phyloP scores from a whole-genome alignment of 1,139 yeast species.

The Hemisphaericaspora lyxosophila region DNA sequence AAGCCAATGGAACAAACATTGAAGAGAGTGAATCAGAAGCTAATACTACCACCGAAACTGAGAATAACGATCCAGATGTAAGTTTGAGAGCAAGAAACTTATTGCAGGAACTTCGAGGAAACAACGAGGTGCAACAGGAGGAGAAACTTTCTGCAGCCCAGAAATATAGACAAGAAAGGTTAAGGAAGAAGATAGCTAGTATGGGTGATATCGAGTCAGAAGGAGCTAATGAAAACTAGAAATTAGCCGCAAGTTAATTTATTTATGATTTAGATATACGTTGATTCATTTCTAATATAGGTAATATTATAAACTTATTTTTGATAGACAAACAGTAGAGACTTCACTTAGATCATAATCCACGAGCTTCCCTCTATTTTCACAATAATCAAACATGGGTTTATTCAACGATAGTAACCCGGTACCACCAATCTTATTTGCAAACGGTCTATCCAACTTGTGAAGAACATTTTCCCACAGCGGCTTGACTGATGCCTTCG shows the following conservation, averaged over 20 bases:
- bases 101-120: slow-evolving; percentile 55
- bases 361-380: slow-evolving; percentile 26
- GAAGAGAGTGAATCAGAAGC: slow-evolving; percentile 3
- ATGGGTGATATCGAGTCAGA: slow-evolving; percentile 5
- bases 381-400: slow-evolving; percentile 35
- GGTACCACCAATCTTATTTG: slow-evolving; percentile 41
- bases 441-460: slow-evolving; percentile 35
- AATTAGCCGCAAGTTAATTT: neutral
- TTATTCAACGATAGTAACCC: slow-evolving; percentile 39
- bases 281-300: slow-evolving; percentile 3
- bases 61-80: slow-evolving; percentile 37
- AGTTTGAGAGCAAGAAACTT: slow-evolving; percentile 62
- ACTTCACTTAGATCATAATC: slow-evolving; percentile 42
- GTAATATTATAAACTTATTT: slow-evolving; percentile 17
- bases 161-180: slow-evolving; percentile 38
- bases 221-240: neutral
- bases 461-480: slow-evolving; percentile 12
- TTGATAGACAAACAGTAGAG: slow-evolving; percentile 16
- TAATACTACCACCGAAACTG: slow-evolving; percentile 11
- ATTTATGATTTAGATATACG: slow-evolving; percentile 3
- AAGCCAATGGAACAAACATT: slow-evolving; percentile 5
- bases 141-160: slow-evolving; percentile 33
- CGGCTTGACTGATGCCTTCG: neutral
- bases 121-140: slow-evolving; percentile 14
- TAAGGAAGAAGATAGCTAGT: slow-evolving; percentile 11